These are phyloP conservation scores for Pyropia haitanensis DNA, from an alignment of 23 red algal species.

Conservation along the genomic window DNA sequence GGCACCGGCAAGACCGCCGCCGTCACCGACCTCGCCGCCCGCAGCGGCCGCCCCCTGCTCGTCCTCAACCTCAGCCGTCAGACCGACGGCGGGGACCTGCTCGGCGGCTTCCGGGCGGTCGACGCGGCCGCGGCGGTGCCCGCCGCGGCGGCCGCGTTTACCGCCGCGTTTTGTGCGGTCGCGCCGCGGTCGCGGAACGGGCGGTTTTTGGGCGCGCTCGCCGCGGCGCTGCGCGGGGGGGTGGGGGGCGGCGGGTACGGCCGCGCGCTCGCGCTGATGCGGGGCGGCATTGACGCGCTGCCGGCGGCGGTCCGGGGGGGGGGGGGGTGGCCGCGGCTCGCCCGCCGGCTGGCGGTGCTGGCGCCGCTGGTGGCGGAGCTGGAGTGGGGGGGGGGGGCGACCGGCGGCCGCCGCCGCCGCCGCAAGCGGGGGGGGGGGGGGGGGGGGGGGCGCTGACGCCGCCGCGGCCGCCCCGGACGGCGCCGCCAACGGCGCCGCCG, in stretches of 20 bases:
- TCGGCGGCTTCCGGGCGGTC: constrained; percentile 71
- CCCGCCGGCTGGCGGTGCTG: too few species aligned
- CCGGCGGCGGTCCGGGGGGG: not conserved
- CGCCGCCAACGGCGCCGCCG: too few species aligned
- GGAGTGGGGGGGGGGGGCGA: too few species aligned
- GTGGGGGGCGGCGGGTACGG: constrained; percentile 3
- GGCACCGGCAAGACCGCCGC: constrained; percentile 85
- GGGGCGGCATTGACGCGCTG: constrained; percentile 27
- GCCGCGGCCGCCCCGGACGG: too few species aligned
- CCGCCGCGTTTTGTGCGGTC: constrained; percentile 23
- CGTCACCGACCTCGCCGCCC: constrained; percentile 64
- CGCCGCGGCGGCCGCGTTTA: constrained; percentile 15
- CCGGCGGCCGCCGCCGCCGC: too few species aligned
- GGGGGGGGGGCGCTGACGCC: too few species aligned
- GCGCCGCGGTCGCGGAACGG: constrained; percentile 38
- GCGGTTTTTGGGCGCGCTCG: constrained; percentile 54
- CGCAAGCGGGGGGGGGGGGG: too few species aligned
- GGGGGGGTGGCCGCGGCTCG: not conserved
- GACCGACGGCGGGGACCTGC: constrained; percentile 72
- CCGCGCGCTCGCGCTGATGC: constrained; percentile 33
- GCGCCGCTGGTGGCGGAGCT: too few species aligned
- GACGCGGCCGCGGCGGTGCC: constrained; percentile 23
- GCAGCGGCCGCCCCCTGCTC: constrained; percentile 36
- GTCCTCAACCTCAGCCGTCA: constrained; percentile 93
- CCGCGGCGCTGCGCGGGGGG: constrained; percentile 7